Percentiles rank a stretch among this genome's conserved stretches.
Conservation (phyloP, 2,329 filamentous ascomycete species). For the Aureobasidium zeae region DNA sequence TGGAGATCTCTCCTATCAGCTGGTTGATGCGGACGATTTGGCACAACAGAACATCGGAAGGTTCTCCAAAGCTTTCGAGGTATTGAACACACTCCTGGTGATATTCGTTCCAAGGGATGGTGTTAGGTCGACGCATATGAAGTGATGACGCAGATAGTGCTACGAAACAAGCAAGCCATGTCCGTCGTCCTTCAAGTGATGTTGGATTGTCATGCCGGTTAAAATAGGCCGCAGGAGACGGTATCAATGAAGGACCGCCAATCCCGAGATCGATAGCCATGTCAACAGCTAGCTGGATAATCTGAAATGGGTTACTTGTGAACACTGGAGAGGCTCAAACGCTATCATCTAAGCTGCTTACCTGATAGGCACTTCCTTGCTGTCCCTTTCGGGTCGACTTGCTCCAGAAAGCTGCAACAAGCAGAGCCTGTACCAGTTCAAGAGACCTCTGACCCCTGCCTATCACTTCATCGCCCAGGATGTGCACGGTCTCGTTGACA, state of each 20-base stretch:
- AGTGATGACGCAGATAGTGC: constrained; percentile 17
- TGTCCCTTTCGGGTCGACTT: background rate
- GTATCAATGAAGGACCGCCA: background rate
- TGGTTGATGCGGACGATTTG: constrained; percentile 23
- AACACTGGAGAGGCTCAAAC: too few relatives aligned
- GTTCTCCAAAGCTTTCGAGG: constrained; percentile 18
- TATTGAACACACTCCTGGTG: constrained; percentile 21
- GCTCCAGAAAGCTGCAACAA: constrained; percentile 2
- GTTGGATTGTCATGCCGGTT: background rate
- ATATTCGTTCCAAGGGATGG: constrained; percentile 20
- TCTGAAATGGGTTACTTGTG: too few relatives aligned
- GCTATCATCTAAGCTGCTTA: too few relatives aligned
- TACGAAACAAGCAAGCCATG: constrained; percentile 20
- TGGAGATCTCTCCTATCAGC: constrained; percentile 21
- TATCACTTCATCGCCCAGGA: constrained; percentile 6
- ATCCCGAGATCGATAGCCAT: constrained; percentile 6
- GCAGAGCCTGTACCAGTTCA: constrained; percentile 4
- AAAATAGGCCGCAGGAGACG: constrained; percentile 2
- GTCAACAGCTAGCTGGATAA: constrained; percentile 2
- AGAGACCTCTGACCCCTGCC: constrained; percentile 1
- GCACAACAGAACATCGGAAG: constrained; percentile 20
- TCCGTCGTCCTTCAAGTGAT: constrained; percentile 16
- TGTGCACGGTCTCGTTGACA: background rate
- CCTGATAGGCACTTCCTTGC: constrained; percentile 5
- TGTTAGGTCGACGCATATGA: constrained; percentile 19